Evolutionary conservation across 2,329 filamentous ascomycete species (phyloP).

Genomic region (Diplodia corticola): DNA sequence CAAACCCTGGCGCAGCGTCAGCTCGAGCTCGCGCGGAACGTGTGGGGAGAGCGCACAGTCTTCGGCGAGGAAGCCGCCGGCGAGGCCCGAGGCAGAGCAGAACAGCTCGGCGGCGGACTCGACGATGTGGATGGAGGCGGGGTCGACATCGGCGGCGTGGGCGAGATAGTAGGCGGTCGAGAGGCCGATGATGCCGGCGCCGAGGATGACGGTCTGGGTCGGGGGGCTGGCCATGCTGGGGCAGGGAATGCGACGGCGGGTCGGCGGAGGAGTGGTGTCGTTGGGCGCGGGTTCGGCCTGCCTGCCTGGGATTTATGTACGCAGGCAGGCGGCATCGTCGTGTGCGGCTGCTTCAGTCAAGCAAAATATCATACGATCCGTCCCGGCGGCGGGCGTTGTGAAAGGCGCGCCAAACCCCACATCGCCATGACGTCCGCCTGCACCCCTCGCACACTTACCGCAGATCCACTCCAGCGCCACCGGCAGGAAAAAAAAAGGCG

Average conservation of each 20-base stretch:
- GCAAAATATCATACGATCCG: conserved; percentile 22
- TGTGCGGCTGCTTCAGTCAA: conserved; percentile 10
- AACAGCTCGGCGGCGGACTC: conserved; percentile 64
- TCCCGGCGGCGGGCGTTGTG: conserved; percentile 18
- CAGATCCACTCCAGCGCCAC: conserved; percentile 11
- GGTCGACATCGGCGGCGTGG: conserved; percentile 37
- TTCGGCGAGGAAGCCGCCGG: conserved; percentile 70
- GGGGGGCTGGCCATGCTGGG: not conserved
- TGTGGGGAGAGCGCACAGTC: conserved; percentile 55
- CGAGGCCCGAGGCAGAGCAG: conserved; percentile 71
- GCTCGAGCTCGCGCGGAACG: not conserved
- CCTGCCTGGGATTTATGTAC: conserved; percentile 11
- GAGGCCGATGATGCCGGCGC: conserved; percentile 48
- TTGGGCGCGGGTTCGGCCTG: not conserved
- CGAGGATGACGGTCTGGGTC: conserved; percentile 41
- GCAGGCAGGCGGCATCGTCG: conserved; percentile 8
- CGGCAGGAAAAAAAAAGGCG: not conserved
- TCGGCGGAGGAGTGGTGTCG: not conserved
- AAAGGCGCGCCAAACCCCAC: conserved; percentile 22
- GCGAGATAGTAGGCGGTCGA: conserved; percentile 65
- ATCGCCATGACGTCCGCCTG: conserved; percentile 23
- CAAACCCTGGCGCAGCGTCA: conserved; percentile 51
- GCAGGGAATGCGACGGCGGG: not conserved
- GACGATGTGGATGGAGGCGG: conserved; percentile 57
- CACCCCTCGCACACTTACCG: conserved; percentile 6